These are phyloP conservation scores for Aspergillus indologenus DNA, from an alignment of 495 filamentous ascomycete genomes.

Conservation along the genomic window DNA sequence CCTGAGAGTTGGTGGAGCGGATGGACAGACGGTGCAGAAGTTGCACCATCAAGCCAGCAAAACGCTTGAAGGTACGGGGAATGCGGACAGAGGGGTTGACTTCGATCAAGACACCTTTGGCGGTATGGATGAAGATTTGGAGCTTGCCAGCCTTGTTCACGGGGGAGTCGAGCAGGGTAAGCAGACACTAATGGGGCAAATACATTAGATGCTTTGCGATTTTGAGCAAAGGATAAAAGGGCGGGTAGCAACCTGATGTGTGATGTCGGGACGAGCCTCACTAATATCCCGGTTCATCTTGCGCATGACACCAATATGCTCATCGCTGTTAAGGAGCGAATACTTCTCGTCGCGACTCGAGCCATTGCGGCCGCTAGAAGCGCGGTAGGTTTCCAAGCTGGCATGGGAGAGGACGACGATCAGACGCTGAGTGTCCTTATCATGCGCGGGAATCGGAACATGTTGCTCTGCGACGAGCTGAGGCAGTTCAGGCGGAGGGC, in stretches of 20 bases:
- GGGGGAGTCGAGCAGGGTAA: conserved; percentile 95
- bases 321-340: conserved; percentile 93
- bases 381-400: conserved; percentile 94
- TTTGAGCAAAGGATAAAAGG: background rate
- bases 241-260: conserved; percentile 76
- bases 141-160: conserved; percentile 97
- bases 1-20: conserved; percentile 89
- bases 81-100: conserved; percentile 96
- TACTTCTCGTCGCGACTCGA: conserved; percentile 85
- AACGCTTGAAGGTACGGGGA: conserved; percentile 97
- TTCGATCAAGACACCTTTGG: conserved; percentile 94
- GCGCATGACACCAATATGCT: conserved; percentile 97
- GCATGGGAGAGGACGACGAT: conserved; percentile 97
- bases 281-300: conserved; percentile 99
- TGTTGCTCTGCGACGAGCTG: conserved; percentile 92
- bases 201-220: conserved; percentile 12
- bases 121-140: conserved; percentile 97
- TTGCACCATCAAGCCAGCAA: conserved; percentile 97
- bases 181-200: conserved; percentile 66
- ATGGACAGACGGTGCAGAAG: conserved; percentile 95
- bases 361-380: conserved; percentile 66
- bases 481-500: conserved; percentile 85
- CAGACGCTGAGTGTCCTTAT: conserved; percentile 84
- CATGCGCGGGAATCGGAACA: conserved; percentile 72
- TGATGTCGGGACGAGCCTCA: conserved; percentile 94